Base-by-base conservation (phyloP, 345 rosid genomes). In the Cochlearia excelsa region DNA sequence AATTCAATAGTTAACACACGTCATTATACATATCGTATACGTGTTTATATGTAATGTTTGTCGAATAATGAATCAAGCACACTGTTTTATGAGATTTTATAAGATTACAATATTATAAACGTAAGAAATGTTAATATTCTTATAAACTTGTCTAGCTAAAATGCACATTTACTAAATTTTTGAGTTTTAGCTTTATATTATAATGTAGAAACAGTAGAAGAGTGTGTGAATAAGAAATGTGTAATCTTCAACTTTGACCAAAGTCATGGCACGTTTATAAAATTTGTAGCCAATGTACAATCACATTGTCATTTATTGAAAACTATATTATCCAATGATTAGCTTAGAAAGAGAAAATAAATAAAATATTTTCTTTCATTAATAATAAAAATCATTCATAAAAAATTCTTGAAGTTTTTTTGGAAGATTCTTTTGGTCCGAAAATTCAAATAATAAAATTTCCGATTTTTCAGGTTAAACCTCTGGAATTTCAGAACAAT, bases 21-120 rank as follows among this genome's bases (percentile, higher is more conserved):
- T 68, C 66, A 52, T 38, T 38, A 59, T 46, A 60, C 66, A 46
- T 59, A 30, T 60, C 60, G 56, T 53, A 30, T 60, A 68, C 66
- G 67, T 48, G 41, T 45, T 44, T 39, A 31, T 41, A 30, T 4
- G 28, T 35, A 16, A 27, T 52, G 6, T 39, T 10, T 42, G 6
- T 23, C 46, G 11, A n/a, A 42, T n/a, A 42, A n/a, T 42, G 1
- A 16, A 42, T 10, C 23, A 42, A 42, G 6, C 26, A 5, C 10
- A 48, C 29, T 0, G 33, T 48, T 33, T 33, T 16, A 16, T 16
- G 23, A 33, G 35, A 33, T 16, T 16, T 16, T 16, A 16, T 16
- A 16, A 16, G 23, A 16, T 16, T 16, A 16, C 23, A 16, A 16
- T 16, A 16, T 16, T 16, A 16, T 16, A 16, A 16, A 16, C 23